Base-by-base conservation (phyloP, 2,329 filamentous ascomycete genomes). In the Epichloe glyceriae region DNA sequence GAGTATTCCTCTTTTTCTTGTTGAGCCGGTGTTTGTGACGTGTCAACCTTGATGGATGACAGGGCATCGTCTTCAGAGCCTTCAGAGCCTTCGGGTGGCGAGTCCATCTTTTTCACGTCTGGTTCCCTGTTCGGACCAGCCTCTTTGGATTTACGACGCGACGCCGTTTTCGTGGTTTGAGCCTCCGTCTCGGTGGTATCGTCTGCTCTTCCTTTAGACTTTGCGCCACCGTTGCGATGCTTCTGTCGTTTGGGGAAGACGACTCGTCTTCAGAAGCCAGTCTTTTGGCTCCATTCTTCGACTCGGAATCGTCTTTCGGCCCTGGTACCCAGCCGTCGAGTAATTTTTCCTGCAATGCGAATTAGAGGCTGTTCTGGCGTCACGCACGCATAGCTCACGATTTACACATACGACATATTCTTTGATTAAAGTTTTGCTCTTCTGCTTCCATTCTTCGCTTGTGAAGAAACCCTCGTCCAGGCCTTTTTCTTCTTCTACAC, bases 361-460 rank as follows among this genome's bases (percentile, higher is more conserved):
- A 22, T 52, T 5, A 50, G 33, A 19, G 12, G 50, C 42, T 33
- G 17, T 22, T 15, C 20, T 37, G 37, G 5, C n/a, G 34, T 7
- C 26, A 40, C 33, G 19, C 37, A 43, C 17, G n/a, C 11, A 30
- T 30, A 30, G 10, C n/a, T 43, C 20, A 19, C 17, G 11, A 30
- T 14, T 39, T 3, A 11, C 34, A 69, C 75, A 55, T 69, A 82
- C 80, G n/a, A 75, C 72, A 46, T 70, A 67, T 17, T 67, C 64
- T 49, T 74, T 74, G 55, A 83, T 80, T n/a, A 82, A 58, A 1
- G 63, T 60, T 58, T 82, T 83, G 62, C 78, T 82, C 56, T 69
- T 73, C 4, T 66, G 61, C 61, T 83, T 82, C 80, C 80, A 83
- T 15, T 73, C 64, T 0, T 55, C 64, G 2, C 60, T 55, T 14